Percentiles rank a stretch among this genome's conserved stretches.
Conservation (phyloP, 257 asterid species). For the Thymus mandschuricus region DNA sequence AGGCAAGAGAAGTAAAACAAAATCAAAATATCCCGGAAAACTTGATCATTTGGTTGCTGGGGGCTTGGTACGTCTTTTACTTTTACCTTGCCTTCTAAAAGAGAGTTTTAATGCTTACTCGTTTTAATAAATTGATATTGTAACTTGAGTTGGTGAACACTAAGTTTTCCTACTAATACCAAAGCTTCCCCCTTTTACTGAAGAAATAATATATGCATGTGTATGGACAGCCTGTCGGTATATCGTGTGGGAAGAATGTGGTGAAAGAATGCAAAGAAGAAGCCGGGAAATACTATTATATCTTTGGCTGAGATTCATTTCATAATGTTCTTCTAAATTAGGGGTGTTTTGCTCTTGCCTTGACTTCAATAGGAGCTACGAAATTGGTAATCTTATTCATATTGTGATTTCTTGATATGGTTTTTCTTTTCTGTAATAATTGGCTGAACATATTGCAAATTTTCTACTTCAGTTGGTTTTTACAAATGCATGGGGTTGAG, state of each 20-base stretch:
- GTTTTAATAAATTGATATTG: slow-evolving; percentile 16
- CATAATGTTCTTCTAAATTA: too few relatives aligned
- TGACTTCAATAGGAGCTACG: too few relatives aligned
- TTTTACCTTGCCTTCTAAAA: slow-evolving; percentile 7
- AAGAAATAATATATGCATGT: not conserved
- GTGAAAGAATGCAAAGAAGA: slow-evolving; percentile 95
- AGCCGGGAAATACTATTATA: slow-evolving; percentile 52
- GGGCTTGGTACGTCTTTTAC: slow-evolving; percentile 66
- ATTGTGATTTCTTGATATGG: too few relatives aligned
- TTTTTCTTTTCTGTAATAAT: too few relatives aligned
- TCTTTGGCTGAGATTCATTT: too few relatives aligned
- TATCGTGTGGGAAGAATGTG: slow-evolving; percentile 79
- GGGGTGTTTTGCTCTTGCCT: too few relatives aligned
- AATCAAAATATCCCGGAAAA: slow-evolving; percentile 86
- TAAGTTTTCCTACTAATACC: slow-evolving; percentile 25
- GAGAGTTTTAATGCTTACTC: slow-evolving; percentile 8
- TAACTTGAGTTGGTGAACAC: not conserved
- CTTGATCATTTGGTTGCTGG: slow-evolving; percentile 97
- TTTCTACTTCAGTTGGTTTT: too few relatives aligned
- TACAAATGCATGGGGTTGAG: too few relatives aligned
- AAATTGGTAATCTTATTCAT: too few relatives aligned
- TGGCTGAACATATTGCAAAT: too few relatives aligned
- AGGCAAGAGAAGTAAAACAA: slow-evolving; percentile 83
- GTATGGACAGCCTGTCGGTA: slow-evolving; percentile 74
- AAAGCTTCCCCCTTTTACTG: slow-evolving; percentile 3